A percentile compares a stretch with the other conserved stretches of the same genome.
These are phyloP conservation scores for Cylindrodendrum hubeiense DNA, from an alignment of 2,329 filamentous ascomycete species.

Conservation along the genomic window DNA sequence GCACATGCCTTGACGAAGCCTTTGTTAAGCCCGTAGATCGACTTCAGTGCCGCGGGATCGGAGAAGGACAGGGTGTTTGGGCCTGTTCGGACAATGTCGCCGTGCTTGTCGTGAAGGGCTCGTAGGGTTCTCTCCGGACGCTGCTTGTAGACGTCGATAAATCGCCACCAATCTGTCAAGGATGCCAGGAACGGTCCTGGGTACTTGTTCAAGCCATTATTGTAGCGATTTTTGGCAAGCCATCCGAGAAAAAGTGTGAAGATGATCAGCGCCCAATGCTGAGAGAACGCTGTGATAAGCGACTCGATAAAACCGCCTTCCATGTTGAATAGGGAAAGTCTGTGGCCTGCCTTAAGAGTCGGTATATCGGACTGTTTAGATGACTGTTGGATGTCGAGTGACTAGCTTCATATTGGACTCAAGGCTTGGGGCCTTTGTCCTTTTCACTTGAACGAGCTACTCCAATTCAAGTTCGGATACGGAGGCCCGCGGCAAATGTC, in stretches of 20 bases:
- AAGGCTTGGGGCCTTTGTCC: neutral
- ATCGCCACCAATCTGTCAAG: slow-evolving; percentile 76
- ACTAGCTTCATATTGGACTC: neutral
- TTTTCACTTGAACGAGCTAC: neutral
- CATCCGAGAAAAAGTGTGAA: slow-evolving; percentile 16
- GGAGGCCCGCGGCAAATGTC: neutral
- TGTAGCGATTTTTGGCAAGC: slow-evolving; percentile 49
- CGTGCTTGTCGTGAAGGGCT: slow-evolving; percentile 76
- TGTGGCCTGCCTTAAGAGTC: neutral
- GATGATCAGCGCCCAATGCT: slow-evolving; percentile 38
- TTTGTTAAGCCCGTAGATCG: slow-evolving; percentile 86
- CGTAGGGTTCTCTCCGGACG: slow-evolving; percentile 76
- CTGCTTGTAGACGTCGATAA: slow-evolving; percentile 74
- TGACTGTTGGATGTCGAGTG: neutral
- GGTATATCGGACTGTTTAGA: neutral
- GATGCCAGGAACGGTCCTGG: slow-evolving; percentile 79
- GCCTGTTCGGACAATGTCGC: slow-evolving; percentile 80
- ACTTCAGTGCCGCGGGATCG: slow-evolving; percentile 78
- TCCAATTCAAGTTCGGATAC: neutral
- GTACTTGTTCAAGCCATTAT: slow-evolving; percentile 74
- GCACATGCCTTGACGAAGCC: slow-evolving; percentile 77
- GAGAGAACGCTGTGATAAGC: slow-evolving; percentile 26
- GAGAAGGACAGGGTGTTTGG: slow-evolving; percentile 82
- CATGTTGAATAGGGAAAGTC: slow-evolving; percentile 35
- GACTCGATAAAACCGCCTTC: slow-evolving; percentile 39